Evolutionary conservation across 352 stramenopile genomes (phyloP), one percentile per base, ranked within the genome.

Genomic region (Pythium periplocum): DNA sequence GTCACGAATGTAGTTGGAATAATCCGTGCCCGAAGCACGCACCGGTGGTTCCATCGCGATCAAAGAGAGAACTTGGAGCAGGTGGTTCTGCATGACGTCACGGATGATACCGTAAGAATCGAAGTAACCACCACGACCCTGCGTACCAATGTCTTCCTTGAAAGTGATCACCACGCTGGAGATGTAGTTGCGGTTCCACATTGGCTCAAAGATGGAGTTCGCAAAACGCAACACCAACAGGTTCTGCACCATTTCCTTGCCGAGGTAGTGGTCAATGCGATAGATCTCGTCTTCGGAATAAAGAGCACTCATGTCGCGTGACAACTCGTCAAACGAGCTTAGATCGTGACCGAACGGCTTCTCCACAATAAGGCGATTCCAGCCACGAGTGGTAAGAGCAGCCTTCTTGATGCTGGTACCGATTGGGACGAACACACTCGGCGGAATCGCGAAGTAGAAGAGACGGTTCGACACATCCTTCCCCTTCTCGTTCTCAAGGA

Each of bases 231-330:
- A 73, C 8, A 98, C 75, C 31, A 98, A 78, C 41, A 99, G 66
- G 71, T 99, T 99, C 70, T 99, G 94, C 44, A 99, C 96, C 86
- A 99, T 98, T 68, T 99, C 96, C 71, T 99, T 99, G 54, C 90
- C 91, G 5, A 98, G 66, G 60, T 97, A 97, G 69, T 99, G 96
- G 72, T 99, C 96, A 63, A 99, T 99, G 45, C 96, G 90, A 75
- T 98, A 99, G 51, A 98, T 84, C 63, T 97, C 82, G 53, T 97
- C 75, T 60, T 93, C 83, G 11, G 41, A 58, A 60, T 87, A 93
- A 33, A 98, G 74, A 49, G 78, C 68, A 2, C 75, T 68, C 64
- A 99, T 86, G 48, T 94, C 85, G 45, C 66, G 47, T 44, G 95
- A 86, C 8, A 99, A 79, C 57, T 97, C 77, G 60, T 93, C 78